Evolutionary conservation across 2,329 filamentous ascomycete species (phyloP).

Genomic region (Cladosporium colombiae): DNA sequence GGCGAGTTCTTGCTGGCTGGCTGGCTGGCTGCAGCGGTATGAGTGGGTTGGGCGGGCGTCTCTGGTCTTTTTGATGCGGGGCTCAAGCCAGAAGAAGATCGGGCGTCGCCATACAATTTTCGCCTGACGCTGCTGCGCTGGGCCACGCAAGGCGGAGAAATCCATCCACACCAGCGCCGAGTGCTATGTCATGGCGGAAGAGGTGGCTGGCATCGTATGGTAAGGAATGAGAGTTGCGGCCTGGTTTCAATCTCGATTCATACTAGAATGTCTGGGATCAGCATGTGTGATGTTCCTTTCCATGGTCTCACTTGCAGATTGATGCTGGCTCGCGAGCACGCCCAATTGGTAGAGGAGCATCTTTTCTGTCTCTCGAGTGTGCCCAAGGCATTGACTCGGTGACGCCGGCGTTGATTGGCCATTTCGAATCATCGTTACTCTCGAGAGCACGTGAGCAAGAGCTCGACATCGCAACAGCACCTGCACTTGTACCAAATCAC

Average conservation of each 20-base stretch:
- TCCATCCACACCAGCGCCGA: not conserved
- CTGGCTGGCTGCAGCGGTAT: slow-evolving; percentile 1
- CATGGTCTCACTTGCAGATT: not conserved
- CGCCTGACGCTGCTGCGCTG: not conserved
- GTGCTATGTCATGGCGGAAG: not conserved
- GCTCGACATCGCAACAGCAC: not conserved
- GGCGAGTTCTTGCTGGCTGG: not conserved
- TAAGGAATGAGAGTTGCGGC: not conserved
- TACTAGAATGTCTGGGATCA: not conserved
- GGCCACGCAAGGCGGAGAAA: not conserved
- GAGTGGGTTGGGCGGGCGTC: not conserved
- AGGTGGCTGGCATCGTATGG: not conserved
- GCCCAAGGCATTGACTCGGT: not conserved
- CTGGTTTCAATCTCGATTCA: not conserved
- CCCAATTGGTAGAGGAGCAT: not conserved
- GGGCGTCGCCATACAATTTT: not conserved
- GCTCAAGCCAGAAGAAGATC: not conserved
- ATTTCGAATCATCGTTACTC: not conserved
- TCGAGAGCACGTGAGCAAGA: not conserved
- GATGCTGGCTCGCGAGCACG: not conserved
- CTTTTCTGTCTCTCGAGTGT: not conserved
- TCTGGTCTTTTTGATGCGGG: not conserved
- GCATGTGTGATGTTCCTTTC: not conserved
- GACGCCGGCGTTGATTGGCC: not conserved
- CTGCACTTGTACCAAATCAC: not conserved